Base-by-base conservation (phyloP, 2,329 filamentous ascomycete species). In the Fusarium falciforme region DNA sequence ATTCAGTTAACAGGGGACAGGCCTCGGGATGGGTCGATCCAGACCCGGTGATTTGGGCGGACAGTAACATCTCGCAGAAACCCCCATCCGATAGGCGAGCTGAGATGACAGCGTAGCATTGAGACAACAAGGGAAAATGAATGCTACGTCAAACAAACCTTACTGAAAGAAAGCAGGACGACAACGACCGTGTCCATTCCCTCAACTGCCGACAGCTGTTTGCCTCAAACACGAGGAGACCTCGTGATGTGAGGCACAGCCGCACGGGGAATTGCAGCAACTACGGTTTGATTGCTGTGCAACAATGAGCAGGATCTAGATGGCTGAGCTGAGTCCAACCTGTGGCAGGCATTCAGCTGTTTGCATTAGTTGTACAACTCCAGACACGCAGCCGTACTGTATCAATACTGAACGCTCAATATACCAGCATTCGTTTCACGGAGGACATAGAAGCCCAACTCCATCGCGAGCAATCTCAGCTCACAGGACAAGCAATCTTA, bases 11-110 rank as follows among this genome's bases (percentile, higher is more conserved):
- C 42, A 71, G 58, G 65, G 61, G 36, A 17, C 25, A 49, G 38
- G 33, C 29, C 47, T 72, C 60, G 64, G 22, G 31, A 64, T 49
- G 4, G 25, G 61, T 52, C 59, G 61, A 70, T 64, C 67, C 54
- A 72, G 69, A 74, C 66, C 72, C 70, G 68, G 65, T 35, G 61
- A 29, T 31, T 40, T 69, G 72, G 67, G 58, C 70, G 64, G 40
- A 55, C 54, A 60, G 35, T 44, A 52, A 60, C 62, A 73, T 68
- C 54, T 61, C 16, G 61, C 61, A 64, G 57, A 65, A 52, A 38
- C 8, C 59, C 54, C 27, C 27, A 60, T 44, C 60, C 57, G 61
- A 54, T 64, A 60, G 47, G 52, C 66, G 70, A 70, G 58, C 58
- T 70, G 54, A 33, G 52, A 66, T 62, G 64, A 59, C 62, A 66